Evolutionary conservation across 1,139 yeast species (phyloP), one percentile per base, ranked within the genome.

Genomic region (Suhomyces maxii): DNA sequence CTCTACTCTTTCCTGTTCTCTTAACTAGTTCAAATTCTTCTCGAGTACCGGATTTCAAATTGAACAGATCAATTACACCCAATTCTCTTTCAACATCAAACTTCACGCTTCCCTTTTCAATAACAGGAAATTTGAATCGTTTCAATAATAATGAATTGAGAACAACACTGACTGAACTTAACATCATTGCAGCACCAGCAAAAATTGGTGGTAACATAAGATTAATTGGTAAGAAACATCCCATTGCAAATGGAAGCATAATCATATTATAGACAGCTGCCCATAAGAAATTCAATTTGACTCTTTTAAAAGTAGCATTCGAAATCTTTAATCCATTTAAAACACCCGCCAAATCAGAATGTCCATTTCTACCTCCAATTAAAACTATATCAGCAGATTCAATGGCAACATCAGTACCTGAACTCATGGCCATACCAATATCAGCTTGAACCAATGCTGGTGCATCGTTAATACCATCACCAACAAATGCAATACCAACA

Each of bases 241-340:
- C 98, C 97, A 93, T 91, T 1, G 99, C 97, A 60, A 93, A 80
- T 2, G 99, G 99, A 37, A 95, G 77, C 97, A 93, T 90, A 35
- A 88, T 66, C 37, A 88, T 49, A 58, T 95, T 95, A 67, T 95
- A 95, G 36, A 90, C 67, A 10, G 86, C 77, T 1, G 99, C 97
- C 85, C 97, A 86, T 39, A 89, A 60, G 49, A 93, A 83, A 60
- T 95, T 95, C 60, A 84, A 56, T 62, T 88, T 89, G 59, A 95
- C 88, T 48, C 95, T 79, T 33, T 65, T 61, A 64, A 90, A 86
- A 0, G 98, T 88, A 28, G 75, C 73, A 34, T 76, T 71, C 3
- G 96, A 83, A 11, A 95, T 80, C 44, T 84, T 84, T 35, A 93
- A 65, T 0, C 97, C 89, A 48, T 85, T 80, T 8, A 84, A 75